Percentiles rank a stretch among this genome's conserved stretches.
Conservation (phyloP, 78 protist genomes). For the Emiliania huxleyi region DNA sequence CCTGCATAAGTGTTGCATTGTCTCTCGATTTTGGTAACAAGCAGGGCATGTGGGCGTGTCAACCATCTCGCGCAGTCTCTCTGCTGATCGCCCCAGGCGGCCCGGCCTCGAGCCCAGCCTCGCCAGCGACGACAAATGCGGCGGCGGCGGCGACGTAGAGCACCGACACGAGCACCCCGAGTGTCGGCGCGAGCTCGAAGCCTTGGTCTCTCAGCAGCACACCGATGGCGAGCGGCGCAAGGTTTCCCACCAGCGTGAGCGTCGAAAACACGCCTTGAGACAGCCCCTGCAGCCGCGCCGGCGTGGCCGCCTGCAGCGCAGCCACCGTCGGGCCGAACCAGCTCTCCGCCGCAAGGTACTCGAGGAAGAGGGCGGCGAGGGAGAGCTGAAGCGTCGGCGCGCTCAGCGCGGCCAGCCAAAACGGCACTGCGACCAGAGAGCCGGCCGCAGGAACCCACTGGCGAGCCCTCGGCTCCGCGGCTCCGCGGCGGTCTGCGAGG, state of each 20-base stretch:
- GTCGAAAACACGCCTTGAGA: not conserved
- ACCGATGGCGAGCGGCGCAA: not conserved
- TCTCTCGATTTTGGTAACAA: too few species aligned
- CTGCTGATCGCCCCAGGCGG: too few species aligned
- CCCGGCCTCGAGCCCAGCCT: too few species aligned
- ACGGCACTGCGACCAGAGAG: not conserved
- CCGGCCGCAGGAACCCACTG: not conserved
- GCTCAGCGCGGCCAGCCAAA: not conserved
- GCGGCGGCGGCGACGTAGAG: not conserved
- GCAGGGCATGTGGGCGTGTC: too few species aligned
- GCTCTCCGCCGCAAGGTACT: not conserved
- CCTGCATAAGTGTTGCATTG: too few species aligned
- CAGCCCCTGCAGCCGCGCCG: not conserved
- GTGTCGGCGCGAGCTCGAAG: not conserved
- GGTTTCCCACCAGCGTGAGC: not conserved
- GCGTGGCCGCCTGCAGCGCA: not conserved
- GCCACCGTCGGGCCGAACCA: slow-evolving; percentile 18
- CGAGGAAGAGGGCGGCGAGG: not conserved
- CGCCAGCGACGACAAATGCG: not conserved
- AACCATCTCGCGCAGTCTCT: too few species aligned
- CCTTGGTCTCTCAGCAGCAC: not conserved
- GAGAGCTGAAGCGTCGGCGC: not conserved
- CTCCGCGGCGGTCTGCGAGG: not conserved
- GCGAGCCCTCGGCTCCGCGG: not conserved
- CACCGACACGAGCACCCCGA: not conserved